A percentile compares a stretch with the other conserved stretches of the same genome.
phyloP scores from a whole-genome alignment of 2,329 filamentous ascomycete species.

The Sclerotinia spermophila region DNA sequence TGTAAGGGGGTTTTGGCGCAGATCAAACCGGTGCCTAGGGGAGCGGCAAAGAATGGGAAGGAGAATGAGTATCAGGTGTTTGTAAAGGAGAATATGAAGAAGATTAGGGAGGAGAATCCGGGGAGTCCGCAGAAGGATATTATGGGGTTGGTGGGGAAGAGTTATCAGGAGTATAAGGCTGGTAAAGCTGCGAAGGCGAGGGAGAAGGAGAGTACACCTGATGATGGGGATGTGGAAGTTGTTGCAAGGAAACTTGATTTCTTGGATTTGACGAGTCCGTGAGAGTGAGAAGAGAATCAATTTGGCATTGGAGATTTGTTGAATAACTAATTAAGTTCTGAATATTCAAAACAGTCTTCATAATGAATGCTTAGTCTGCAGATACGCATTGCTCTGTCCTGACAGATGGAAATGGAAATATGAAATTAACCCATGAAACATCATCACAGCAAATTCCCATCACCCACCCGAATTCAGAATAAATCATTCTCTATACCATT shows the following conservation, averaged over 20 bases:
- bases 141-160: constrained; percentile 63
- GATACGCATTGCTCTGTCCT: background rate
- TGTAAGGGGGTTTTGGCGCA: constrained; percentile 72
- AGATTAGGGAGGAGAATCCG: constrained; percentile 51
- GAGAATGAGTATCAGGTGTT: constrained; percentile 53
- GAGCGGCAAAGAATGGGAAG: constrained; percentile 25
- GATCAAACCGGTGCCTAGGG: constrained; percentile 71
- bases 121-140: constrained; percentile 61
- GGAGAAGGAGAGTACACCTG: constrained; percentile 19
- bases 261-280: constrained; percentile 35
- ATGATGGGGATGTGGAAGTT: constrained; percentile 23
- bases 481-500: background rate
- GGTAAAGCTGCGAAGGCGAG: constrained; percentile 23
- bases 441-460: background rate
- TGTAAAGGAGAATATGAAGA: constrained; percentile 65
- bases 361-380: background rate
- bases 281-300: constrained; percentile 5
- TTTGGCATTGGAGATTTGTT: background rate
- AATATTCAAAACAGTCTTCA: background rate
- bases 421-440: background rate
- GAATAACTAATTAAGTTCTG: background rate
- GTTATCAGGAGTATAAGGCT: constrained; percentile 54
- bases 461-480: background rate
- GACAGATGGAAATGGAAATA: background rate
- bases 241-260: constrained; percentile 36